Percentiles rank a stretch among this genome's conserved stretches.
Evolutionary conservation across 2,329 filamentous ascomycete species (phyloP).

Genomic region (Exophiala sp.): DNA sequence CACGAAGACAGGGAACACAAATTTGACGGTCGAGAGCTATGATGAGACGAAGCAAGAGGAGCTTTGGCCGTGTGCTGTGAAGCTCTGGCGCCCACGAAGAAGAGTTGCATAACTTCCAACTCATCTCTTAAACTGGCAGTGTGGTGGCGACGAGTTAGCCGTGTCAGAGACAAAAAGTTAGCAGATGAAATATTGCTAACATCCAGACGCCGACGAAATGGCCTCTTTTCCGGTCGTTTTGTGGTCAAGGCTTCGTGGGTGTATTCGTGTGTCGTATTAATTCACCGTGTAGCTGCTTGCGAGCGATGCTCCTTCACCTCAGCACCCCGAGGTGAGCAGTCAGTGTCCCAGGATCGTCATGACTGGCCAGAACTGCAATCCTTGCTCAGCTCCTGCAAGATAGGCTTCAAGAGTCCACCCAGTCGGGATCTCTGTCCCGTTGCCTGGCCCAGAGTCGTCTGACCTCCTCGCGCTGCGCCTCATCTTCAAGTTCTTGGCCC

Average conservation of each 20-base stretch:
- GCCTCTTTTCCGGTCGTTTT: no score
- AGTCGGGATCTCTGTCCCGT: constrained; percentile 19
- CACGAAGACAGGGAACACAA: constrained; percentile 41
- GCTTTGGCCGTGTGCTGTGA: constrained; percentile 46
- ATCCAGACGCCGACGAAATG: no score
- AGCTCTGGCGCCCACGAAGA: constrained; percentile 30
- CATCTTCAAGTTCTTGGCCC: constrained; percentile 21
- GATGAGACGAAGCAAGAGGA: constrained; percentile 45
- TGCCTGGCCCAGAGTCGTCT: constrained; percentile 17
- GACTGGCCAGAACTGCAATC: not conserved
- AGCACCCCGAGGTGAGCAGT: no score
- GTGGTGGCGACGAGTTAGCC: no score
- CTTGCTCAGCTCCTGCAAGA: not conserved
- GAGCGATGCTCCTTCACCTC: no score
- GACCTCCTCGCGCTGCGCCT: constrained; percentile 16
- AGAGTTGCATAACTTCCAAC: constrained; percentile 29
- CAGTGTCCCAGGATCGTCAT: no score
- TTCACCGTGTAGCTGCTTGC: no score
- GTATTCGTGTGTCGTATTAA: no score
- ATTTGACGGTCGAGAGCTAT: constrained; percentile 42
- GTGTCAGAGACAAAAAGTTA: no score
- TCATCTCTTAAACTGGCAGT: constrained; percentile 1
- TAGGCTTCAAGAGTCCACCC: constrained; percentile 2
- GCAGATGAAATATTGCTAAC: no score
- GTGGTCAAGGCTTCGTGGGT: no score